Base-by-base conservation (phyloP, 805 yeast species). In the Suhomyces emberorum region DNA sequence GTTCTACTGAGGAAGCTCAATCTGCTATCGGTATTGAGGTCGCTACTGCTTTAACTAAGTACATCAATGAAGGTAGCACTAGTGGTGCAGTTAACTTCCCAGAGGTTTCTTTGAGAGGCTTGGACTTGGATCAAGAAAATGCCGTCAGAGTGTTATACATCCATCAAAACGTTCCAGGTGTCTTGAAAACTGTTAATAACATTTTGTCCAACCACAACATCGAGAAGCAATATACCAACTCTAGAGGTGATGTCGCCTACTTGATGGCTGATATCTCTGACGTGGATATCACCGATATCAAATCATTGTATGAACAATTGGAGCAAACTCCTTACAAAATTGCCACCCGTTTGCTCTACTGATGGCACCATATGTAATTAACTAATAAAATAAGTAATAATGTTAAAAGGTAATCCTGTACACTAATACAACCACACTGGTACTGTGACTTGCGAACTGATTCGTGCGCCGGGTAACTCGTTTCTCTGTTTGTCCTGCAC, bases 131-230 rank as follows among this genome's bases (percentile, higher is more conserved):
- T 58, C 95, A 87, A 63, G 82, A 84, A 59, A 77, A 83, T 60
- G 76, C 83, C 38, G 97, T 89, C 49, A 86, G 98, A 71, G 96
- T 93, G 28, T 74, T 93, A 54, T 93, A 93, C 69, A 85, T 89
- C 56, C 98, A 93, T 71, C 93, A 86, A 68, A 93, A 93, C 67
- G 96, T 93, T 53, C 98, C 98, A 19, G 98, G 98, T 79, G 98
- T 93, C 39, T 76, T 93, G 77, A 86, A 88, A 63, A 88, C 96
- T 28, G 98, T 93, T 55, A 93, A 93, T 75, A 91, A 91, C 72
- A 87, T 93, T 52, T 79, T 93, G 65, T 84, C 95, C 40, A 81
- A 81, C 61, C 89, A 93, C 75, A 93, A 93, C 69, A 93, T 93
- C 65, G 97, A 89, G 69, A 91, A 93, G 69, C 98, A 93, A 72